Percentiles rank a stretch among this genome's conserved stretches.
phyloP scores from a whole-genome alignment of 1,284 basidiomycete species.

The Agaricales sp. region DNA sequence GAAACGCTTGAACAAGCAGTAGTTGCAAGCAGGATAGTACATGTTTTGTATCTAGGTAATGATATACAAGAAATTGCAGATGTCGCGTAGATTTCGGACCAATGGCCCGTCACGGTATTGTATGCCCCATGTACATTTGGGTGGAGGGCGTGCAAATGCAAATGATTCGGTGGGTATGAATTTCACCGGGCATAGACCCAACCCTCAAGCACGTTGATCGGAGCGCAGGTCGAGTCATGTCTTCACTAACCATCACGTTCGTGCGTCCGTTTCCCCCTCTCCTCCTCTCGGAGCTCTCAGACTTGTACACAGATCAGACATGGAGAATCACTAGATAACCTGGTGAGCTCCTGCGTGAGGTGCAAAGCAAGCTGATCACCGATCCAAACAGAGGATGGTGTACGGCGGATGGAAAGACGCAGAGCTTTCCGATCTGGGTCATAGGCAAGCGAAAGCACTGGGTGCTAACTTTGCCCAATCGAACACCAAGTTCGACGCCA shows the following conservation, averaged over 20 bases:
- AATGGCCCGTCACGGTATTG: too few species aligned
- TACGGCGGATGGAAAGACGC: constrained; percentile 82
- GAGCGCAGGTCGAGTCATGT: too few species aligned
- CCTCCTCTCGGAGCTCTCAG: not conserved
- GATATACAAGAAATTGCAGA: too few species aligned
- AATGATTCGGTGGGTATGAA: too few species aligned
- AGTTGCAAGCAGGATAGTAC: too few species aligned
- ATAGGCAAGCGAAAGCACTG: constrained; percentile 61
- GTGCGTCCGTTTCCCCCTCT: not conserved
- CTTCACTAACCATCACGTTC: not conserved
- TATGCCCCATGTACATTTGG: too few species aligned
- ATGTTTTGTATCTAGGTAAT: too few species aligned
- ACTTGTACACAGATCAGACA: constrained; percentile 52
- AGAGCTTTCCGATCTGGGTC: constrained; percentile 40
- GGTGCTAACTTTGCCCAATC: constrained; percentile 42
- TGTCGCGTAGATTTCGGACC: too few species aligned
- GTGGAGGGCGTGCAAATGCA: too few species aligned
- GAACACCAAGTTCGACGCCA: constrained; percentile 41
- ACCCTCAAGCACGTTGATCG: too few species aligned
- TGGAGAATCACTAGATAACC: constrained; percentile 62
- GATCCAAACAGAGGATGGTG: constrained; percentile 26
- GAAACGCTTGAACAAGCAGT: not conserved
- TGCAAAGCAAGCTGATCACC: constrained; percentile 1
- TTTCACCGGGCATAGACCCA: too few species aligned
- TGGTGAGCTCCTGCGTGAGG: constrained; percentile 21